Percentiles rank a stretch among this genome's conserved stretches.
These are phyloP conservation scores for Pseudonitzschia multiseries DNA, from an alignment of 108 stramenopile genomes.

Conservation along the genomic window DNA sequence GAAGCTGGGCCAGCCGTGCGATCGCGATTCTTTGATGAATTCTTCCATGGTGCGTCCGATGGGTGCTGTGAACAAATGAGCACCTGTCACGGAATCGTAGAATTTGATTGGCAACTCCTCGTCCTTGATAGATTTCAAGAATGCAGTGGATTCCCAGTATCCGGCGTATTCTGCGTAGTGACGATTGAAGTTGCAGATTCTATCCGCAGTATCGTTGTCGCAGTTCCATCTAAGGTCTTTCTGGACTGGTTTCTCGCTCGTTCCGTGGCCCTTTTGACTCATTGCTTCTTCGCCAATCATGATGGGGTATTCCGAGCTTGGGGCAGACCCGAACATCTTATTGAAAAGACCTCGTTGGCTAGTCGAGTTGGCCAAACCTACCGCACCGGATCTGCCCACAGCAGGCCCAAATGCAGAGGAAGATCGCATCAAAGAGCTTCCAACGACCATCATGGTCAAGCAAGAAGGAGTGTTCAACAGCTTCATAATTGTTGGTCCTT, in stretches of 20 bases:
- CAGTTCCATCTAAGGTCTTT: constrained; percentile 70
- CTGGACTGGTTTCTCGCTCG: constrained; percentile 70
- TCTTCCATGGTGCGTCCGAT: constrained; percentile 69
- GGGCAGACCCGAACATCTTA: constrained; percentile 30
- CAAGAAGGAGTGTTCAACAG: not conserved
- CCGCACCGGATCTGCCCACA: not conserved
- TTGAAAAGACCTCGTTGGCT: constrained; percentile 34
- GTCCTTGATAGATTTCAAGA: constrained; percentile 43
- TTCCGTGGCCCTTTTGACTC: constrained; percentile 69
- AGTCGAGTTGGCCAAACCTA: not conserved
- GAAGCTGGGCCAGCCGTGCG: constrained; percentile 86
- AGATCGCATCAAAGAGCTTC: constrained; percentile 10
- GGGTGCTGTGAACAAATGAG: constrained; percentile 74
- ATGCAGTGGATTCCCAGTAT: constrained; percentile 67
- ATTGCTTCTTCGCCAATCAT: constrained; percentile 64
- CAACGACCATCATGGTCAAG: constrained; percentile 10
- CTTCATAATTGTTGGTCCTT: not conserved
- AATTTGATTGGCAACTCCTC: constrained; percentile 60
- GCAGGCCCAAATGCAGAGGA: not conserved
- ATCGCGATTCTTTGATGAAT: constrained; percentile 59
- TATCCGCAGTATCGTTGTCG: constrained; percentile 65
- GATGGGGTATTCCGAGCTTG: constrained; percentile 49
- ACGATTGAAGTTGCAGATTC: constrained; percentile 72
- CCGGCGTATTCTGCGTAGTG: constrained; percentile 63
- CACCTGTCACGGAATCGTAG: constrained; percentile 82